These are phyloP conservation scores for Solanum megistacrolobum DNA, from an alignment of 257 asterid species.

Conservation along the genomic window DNA sequence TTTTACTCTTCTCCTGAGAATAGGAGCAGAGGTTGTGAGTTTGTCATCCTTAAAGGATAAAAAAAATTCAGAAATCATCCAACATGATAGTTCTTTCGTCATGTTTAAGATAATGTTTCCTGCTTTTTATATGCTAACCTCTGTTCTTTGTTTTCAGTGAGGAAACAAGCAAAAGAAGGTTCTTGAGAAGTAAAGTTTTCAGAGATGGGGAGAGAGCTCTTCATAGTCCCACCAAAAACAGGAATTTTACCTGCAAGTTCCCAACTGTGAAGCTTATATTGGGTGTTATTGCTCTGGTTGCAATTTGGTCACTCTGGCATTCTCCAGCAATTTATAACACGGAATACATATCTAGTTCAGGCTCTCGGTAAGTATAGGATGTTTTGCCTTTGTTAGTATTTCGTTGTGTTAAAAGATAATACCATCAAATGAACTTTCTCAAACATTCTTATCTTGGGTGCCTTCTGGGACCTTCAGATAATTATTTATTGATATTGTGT, in stretches of 20 bases:
- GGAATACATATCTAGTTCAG: slow-evolving; percentile 27
- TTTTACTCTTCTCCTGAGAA: neutral
- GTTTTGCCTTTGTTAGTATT: neutral
- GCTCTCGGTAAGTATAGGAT: slow-evolving; percentile 32
- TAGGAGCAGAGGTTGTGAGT: neutral
- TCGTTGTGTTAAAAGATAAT: neutral
- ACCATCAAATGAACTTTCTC: neutral
- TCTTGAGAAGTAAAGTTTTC: slow-evolving; percentile 34
- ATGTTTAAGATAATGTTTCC: neutral
- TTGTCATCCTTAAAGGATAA: neutral
- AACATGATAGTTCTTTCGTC: neutral
- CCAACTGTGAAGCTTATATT: slow-evolving; percentile 51
- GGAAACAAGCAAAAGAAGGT: slow-evolving; percentile 53
- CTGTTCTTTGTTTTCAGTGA: slow-evolving; percentile 39
- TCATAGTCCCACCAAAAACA: slow-evolving; percentile 42
- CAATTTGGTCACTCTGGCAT: slow-evolving; percentile 43
- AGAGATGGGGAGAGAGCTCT: slow-evolving; percentile 55
- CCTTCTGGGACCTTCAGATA: neutral
- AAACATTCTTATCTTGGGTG: neutral
- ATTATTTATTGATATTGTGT: neutral
- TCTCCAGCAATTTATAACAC: slow-evolving; percentile 54
- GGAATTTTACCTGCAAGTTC: slow-evolving; percentile 44
- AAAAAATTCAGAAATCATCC: neutral
- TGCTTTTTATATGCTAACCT: slow-evolving; percentile 4
- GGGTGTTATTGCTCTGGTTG: slow-evolving; percentile 51